Base-by-base conservation (phyloP, 192 early-diverging fungal species). In the Ambispora gerdemannii region DNA sequence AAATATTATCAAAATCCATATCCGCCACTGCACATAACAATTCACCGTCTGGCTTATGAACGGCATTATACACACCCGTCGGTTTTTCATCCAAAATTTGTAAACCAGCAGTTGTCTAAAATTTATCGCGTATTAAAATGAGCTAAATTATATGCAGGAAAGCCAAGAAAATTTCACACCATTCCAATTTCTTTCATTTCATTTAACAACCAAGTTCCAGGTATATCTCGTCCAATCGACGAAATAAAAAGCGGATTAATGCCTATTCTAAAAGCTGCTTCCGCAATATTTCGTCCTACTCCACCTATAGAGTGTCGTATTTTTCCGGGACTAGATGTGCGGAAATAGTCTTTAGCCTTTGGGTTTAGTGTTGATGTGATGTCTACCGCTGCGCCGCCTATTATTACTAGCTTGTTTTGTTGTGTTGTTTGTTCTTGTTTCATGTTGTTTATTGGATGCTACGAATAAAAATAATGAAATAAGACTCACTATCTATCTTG, bases 201-300 rank as follows among this genome's bases (percentile, higher is more conserved):
- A 4, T 78, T 62, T 8, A 81, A 70, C 4, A 95, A 43, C 66
- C 80, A 68, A 0, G 75, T 55, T 22, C 90, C 92, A 49, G 87
- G 74, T 0, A 82, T 50, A 72, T 99, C 97, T 34, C 80, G 64
- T 6, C 93, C 95, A 24, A 97, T 78, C 0, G 79, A 80, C 0
- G 90, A 86, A 0, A 92, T 50, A 33, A 97, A 87, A 2, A 82
- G 53, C 8, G 89, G 82, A 38, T 86, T 73, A 0, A 82, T 83
- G 4, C 90, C 87, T 3, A 90, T 82, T 25, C 84, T 78, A 33
- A 74, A 78, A 24, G 89, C 87, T 0, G 91, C 89, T 67, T 97
- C 92, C 2, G 92, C 93, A 4, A 99, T 82, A 75, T 99, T 99
- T 34, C 93, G 82, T 0, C 92, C 95, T 3, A 99, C 97, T 3